phyloP scores from a whole-genome alignment of 202 grass and related monocot genomes.

The Elaeis oleifera region DNA sequence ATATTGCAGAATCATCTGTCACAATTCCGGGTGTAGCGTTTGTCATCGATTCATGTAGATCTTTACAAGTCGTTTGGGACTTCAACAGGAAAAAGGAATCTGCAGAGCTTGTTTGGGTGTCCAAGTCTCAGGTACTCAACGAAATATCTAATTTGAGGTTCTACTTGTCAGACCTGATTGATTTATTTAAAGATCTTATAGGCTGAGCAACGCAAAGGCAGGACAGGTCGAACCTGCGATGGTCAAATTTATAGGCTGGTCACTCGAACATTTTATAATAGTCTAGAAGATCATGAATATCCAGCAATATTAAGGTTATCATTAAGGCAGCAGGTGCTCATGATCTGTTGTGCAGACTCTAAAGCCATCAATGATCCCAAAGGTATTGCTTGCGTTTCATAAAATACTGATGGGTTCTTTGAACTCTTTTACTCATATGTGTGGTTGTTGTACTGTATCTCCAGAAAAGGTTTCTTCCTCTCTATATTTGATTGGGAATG shows the following conservation, averaged over 20 bases:
- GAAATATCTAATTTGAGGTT: neutral
- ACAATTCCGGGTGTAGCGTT: slow-evolving; percentile 86
- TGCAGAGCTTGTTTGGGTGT: slow-evolving; percentile 72
- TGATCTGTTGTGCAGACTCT: slow-evolving; percentile 72
- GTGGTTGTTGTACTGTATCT: too few species aligned
- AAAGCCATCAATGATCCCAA: slow-evolving; percentile 77
- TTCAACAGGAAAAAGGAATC: slow-evolving; percentile 59
- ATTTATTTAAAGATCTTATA: slow-evolving; percentile 31
- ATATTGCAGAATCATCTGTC: slow-evolving; percentile 93
- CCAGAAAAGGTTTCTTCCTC: too few species aligned
- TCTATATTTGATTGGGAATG: too few species aligned
- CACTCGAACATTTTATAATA: slow-evolving; percentile 60
- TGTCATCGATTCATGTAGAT: slow-evolving; percentile 85
- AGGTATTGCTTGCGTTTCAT: slow-evolving; percentile 34
- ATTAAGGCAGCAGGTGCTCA: slow-evolving; percentile 80
- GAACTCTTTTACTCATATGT: too few species aligned
- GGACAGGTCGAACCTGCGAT: slow-evolving; percentile 91
- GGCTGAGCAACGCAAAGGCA: slow-evolving; percentile 84
- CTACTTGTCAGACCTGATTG: neutral
- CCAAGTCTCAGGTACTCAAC: slow-evolving; percentile 62
- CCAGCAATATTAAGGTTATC: slow-evolving; percentile 82
- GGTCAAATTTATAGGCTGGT: slow-evolving; percentile 72
- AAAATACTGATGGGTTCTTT: neutral
- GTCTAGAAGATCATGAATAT: slow-evolving; percentile 70
- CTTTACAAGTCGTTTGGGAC: slow-evolving; percentile 87